phyloP scores from a whole-genome alignment of 2,329 filamentous ascomycete species.

The Periglandula ipomoeae region DNA sequence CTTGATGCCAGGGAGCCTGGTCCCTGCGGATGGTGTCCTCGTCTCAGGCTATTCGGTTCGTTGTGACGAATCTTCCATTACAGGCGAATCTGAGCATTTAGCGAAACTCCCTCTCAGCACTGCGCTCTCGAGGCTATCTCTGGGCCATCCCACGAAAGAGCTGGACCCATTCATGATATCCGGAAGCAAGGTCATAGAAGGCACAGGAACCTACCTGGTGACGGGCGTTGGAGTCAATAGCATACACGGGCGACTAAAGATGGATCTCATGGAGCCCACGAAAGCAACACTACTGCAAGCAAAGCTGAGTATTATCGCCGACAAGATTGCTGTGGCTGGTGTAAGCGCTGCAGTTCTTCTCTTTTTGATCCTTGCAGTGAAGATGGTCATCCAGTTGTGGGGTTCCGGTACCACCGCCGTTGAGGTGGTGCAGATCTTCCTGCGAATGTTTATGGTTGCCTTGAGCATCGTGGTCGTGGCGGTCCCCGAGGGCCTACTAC shows the following conservation, averaged over 20 bases:
- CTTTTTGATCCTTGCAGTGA: conserved; percentile 70
- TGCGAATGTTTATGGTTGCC: conserved; percentile 56
- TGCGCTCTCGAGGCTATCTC: neutral
- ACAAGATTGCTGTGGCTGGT: conserved; percentile 30
- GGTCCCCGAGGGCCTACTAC: conserved; percentile 55
- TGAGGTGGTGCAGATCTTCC: conserved; percentile 48
- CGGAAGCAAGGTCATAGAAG: conserved; percentile 37
- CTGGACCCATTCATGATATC: conserved; percentile 58
- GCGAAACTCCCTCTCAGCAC: conserved; percentile 52
- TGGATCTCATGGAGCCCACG: conserved; percentile 42
- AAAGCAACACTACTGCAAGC: conserved; percentile 45
- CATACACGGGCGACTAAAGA: conserved; percentile 44
- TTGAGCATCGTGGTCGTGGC: conserved; percentile 60
- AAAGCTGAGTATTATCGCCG: conserved; percentile 33
- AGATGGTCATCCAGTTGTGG: conserved; percentile 58
- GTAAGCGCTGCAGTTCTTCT: conserved; percentile 62
- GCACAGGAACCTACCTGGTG: conserved; percentile 43
- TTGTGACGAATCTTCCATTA: conserved; percentile 66
- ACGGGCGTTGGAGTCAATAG: conserved; percentile 47
- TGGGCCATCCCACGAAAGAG: conserved; percentile 18
- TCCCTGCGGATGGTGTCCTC: conserved; percentile 63
- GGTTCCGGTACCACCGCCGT: conserved; percentile 37
- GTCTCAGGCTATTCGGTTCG: conserved; percentile 44
- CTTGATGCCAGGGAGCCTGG: conserved; percentile 58
- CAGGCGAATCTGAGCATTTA: conserved; percentile 63